Base-by-base conservation (phyloP, 192 early-diverging fungal genomes). In the Geranomyces variabilis region DNA sequence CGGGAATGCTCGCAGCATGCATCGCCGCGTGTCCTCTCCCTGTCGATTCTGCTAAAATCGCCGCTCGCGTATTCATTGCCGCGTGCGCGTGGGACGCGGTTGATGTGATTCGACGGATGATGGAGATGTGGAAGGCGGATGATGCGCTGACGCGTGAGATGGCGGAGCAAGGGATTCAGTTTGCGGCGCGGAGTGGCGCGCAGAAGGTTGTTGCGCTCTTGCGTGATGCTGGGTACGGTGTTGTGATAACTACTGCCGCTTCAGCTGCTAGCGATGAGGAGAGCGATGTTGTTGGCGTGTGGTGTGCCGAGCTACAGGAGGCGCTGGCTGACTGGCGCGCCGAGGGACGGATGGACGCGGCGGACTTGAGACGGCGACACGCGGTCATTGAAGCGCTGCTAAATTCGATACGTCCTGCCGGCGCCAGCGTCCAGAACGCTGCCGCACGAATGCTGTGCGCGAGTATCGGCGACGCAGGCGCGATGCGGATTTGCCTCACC, bases 41-140 rank as follows among this genome's bases (percentile, higher is more conserved):
- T 3, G 51, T 28, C 21, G 51, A 55, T 28, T 41, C 36, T 3
- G 36, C 36, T 41, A 41, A 41, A 10, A 41, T 41, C 10, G 36
- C 36, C 10, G 58, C 58, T 2, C 58, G 58, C 4, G 58, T 60
- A 7, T 33, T 60, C 8, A 26, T 33, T 8, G 58, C 58, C 8
- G 58, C 58, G 58, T 60, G 58, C 17, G 58, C 17, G 31, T 60
- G 58, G 58, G 31, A 60, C 17, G 58, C 24, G 29, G 29, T 60
- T 7, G 58, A 33, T 8, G 58, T 34, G 17, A 26, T 60, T 3
- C 21, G 19, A 14, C 3, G 6, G 51, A 8, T 55, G 21, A 8
- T n/a, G 51, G 6, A 34, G 17, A 26, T 33, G 3, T 19, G 21
- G 31, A 60, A 31, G 22, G 58, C 3, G 29, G 58, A 34, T 29